These are phyloP conservation scores for Pisolithus tinctorius DNA, from an alignment of 768 basidiomycete species.

Conservation along the genomic window DNA sequence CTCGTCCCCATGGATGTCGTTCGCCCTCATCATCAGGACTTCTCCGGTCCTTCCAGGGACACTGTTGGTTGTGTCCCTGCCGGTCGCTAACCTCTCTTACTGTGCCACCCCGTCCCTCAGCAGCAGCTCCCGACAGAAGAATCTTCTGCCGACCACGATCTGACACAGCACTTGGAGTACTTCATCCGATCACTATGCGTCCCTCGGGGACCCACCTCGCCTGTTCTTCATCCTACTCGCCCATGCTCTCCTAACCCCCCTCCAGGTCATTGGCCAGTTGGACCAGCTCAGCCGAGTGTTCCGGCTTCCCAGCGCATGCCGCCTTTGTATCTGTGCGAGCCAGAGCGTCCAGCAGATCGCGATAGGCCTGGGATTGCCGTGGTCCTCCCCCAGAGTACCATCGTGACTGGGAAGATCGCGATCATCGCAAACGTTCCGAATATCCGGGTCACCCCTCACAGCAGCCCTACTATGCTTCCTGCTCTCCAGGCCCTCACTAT, in stretches of 20 bases:
- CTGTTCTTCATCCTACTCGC: constrained; percentile 44
- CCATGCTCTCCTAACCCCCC: constrained; percentile 48
- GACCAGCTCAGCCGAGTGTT: constrained; percentile 48
- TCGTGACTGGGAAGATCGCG: too few relatives aligned
- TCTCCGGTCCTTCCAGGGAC: constrained; percentile 47
- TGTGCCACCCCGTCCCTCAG: too few relatives aligned
- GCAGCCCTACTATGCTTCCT: too few relatives aligned
- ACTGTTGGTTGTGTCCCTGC: constrained; percentile 42
- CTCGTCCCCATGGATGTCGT: constrained; percentile 77
- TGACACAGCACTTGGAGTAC: too few relatives aligned
- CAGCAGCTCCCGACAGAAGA: too few relatives aligned
- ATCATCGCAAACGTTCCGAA: too few relatives aligned
- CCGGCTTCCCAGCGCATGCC: too few relatives aligned
- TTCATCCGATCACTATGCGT: constrained; percentile 45
- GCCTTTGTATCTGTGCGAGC: constrained; percentile 52
- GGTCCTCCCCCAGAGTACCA: too few relatives aligned
- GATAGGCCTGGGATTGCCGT: constrained; percentile 41
- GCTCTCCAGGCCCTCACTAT: constrained; percentile 33
- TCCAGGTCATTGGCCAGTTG: constrained; percentile 40
- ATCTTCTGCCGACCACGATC: constrained; percentile 30
- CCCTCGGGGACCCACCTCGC: constrained; percentile 54
- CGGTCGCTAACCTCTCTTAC: constrained; percentile 48
- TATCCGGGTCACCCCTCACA: too few relatives aligned
- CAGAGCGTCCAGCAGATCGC: constrained; percentile 39
- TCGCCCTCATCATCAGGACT: constrained; percentile 44